These are phyloP conservation scores for Stachybotrys elegans DNA, from an alignment of 2,329 filamentous ascomycete species.

Conservation along the genomic window DNA sequence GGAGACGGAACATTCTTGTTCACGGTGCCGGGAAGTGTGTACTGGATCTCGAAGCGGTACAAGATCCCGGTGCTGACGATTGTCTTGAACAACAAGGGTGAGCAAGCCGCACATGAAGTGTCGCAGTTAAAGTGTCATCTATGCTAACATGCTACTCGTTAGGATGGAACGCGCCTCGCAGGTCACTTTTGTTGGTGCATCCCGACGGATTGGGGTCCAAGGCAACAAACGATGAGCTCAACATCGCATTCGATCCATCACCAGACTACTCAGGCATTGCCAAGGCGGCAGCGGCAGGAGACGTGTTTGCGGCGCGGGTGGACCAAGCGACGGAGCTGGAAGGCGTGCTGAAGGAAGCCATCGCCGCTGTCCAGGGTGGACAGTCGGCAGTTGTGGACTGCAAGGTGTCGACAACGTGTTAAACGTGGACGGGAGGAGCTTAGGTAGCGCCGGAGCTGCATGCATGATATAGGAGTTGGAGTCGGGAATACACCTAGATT, in stretches of 20 bases:
- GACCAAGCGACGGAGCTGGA: constrained; percentile 4
- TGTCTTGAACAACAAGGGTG: constrained; percentile 43
- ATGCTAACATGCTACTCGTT: neutral
- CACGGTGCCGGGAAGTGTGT: constrained; percentile 39
- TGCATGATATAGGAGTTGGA: no score
- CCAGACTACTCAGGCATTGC: constrained; percentile 55
- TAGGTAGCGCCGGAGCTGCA: no score
- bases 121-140: no score
- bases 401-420: neutral
- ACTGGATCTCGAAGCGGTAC: constrained; percentile 43
- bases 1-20: constrained; percentile 45
- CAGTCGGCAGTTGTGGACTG: constrained; percentile 2
- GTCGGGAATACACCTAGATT: no score
- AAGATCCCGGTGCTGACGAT: constrained; percentile 41
- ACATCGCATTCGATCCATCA: constrained; percentile 51
- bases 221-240: constrained; percentile 52
- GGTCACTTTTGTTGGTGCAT: constrained; percentile 49
- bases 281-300: constrained; percentile 38
- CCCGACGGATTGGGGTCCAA: constrained; percentile 46
- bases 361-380: constrained; percentile 1
- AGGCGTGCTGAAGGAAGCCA: constrained; percentile 6
- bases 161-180: constrained; percentile 54
- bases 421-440: no score
- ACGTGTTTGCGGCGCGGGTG: constrained; percentile 5
- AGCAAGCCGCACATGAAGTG: no score